Conservation (phyloP, 306 rosid species). For the Pyrus communis region DNA sequence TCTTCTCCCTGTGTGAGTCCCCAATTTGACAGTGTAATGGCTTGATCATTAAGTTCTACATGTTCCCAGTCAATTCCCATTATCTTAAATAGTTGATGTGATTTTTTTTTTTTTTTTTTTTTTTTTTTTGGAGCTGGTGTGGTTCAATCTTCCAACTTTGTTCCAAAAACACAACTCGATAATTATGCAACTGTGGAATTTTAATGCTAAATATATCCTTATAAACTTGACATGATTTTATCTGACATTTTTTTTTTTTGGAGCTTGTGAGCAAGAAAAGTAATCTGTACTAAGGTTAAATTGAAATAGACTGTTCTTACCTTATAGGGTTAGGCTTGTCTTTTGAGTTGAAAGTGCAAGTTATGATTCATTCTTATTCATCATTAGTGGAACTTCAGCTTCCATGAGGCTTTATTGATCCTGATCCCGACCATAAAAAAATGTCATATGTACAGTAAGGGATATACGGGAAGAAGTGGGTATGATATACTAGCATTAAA, state of each 20-base stretch:
- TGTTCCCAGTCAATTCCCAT: neutral
- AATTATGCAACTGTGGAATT: neutral
- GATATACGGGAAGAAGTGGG: neutral
- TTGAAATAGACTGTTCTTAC: neutral
- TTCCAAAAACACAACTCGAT: neutral
- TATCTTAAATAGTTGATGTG: neutral
- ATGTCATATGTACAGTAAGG: neutral
- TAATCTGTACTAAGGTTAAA: neutral
- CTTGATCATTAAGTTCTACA: neutral
- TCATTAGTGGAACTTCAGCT: neutral
- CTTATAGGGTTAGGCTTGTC: neutral
- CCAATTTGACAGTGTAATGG: neutral
- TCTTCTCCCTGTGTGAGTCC: slow-evolving; percentile 77
- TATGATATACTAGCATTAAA: neutral
- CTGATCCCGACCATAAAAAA: neutral
- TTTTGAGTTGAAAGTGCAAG: neutral
- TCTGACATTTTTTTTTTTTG: neutral
- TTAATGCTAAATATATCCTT: neutral
- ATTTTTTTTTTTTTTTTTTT: neutral
- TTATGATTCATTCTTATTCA: neutral
- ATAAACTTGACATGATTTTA: neutral
- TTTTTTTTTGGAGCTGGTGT: neutral
- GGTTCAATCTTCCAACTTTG: neutral
- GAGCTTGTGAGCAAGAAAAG: neutral
- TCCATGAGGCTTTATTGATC: neutral